Evolutionary conservation across 2,329 filamentous ascomycete genomes (phyloP), one percentile per base, ranked within the genome.

Genomic region (Aspergillus niger): DNA sequence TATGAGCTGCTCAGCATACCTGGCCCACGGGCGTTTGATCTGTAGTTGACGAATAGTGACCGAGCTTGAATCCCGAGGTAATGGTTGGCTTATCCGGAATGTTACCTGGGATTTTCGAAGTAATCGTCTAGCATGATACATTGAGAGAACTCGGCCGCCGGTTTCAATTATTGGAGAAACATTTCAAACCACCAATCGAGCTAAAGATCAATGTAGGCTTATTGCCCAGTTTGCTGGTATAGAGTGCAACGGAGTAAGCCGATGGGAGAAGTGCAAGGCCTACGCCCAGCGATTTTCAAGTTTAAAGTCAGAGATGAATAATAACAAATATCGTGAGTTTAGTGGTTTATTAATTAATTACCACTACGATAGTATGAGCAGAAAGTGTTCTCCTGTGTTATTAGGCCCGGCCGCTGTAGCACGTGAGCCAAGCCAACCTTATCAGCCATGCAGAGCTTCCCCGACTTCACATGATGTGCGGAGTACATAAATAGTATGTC

Each of bases 21-120:
- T 71, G 41, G 75, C 57, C 74, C 74, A 73, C 48, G 72, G 74
- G 63, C 67, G 71, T 59, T 69, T 70, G 53, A 74, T 69, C 55
- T 68, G 75, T 58, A 76, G 73, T 66, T 71, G 69, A 24, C 68
- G 72, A 36, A 74, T 62, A 54, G 69, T 72, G 20, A 65, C 55
- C 51, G 60, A 36, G 44, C 55, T 58, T 58, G 65, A 58, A 58
- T 57, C 48, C 44, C 59, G 61, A 63, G 65, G 52, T 47, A 64
- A 64, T 58, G 62, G 61, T 59, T 65, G 65, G 57, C 58, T 65
- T 48, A 65, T 61, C 44, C 65, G 66, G 57, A 71, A 67, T 44
- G 63, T 63, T 38, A 66, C 55, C 65, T 64, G 68, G 63, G 65
- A 54, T 58, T 62, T 67, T 65, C 68, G 68, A 58, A 73, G 61